Conservation (phyloP, 352 stramenopile genomes). For the Globisporangium middletonii region DNA sequence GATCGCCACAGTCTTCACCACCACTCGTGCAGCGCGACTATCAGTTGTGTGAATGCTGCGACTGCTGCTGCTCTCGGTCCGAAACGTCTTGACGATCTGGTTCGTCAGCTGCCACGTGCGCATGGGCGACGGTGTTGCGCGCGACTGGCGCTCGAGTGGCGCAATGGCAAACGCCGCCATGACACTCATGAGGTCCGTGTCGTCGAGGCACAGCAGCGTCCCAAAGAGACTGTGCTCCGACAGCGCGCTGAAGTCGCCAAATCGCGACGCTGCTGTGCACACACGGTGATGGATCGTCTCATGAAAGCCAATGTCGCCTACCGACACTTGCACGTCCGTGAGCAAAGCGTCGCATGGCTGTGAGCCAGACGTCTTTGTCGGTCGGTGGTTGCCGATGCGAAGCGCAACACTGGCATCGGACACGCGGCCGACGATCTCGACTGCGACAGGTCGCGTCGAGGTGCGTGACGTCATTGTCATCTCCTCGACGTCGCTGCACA, state of each 20-base stretch:
- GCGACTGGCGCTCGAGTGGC: background rate
- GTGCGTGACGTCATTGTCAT: background rate
- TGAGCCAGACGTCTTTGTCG: conserved; percentile 14
- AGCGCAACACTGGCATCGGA: conserved; percentile 23
- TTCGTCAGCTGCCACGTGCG: conserved; percentile 50
- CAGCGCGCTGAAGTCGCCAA: conserved; percentile 37
- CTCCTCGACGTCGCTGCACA: conserved; percentile 11
- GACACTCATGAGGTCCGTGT: conserved; percentile 28
- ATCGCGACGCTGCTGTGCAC: conserved; percentile 6
- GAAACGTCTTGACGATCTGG: conserved; percentile 34
- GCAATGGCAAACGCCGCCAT: conserved; percentile 15
- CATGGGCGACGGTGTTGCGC: conserved; percentile 28
- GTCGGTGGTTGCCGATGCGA: conserved; percentile 36
- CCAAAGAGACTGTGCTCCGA: conserved; percentile 32
- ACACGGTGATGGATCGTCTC: conserved; percentile 22
- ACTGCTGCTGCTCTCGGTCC: conserved; percentile 4
- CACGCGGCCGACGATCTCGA: conserved; percentile 2
- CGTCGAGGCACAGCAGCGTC: conserved; percentile 44
- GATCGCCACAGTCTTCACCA: conserved; percentile 9
- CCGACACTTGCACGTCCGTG: conserved; percentile 33
- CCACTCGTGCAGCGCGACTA: background rate
- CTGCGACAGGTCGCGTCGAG: background rate
- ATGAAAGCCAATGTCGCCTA: conserved; percentile 25
- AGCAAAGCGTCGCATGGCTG: conserved; percentile 12
- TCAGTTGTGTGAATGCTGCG: background rate